Conservation (phyloP, 129 eudicot genomes). For the Tanacetum coccineum region DNA sequence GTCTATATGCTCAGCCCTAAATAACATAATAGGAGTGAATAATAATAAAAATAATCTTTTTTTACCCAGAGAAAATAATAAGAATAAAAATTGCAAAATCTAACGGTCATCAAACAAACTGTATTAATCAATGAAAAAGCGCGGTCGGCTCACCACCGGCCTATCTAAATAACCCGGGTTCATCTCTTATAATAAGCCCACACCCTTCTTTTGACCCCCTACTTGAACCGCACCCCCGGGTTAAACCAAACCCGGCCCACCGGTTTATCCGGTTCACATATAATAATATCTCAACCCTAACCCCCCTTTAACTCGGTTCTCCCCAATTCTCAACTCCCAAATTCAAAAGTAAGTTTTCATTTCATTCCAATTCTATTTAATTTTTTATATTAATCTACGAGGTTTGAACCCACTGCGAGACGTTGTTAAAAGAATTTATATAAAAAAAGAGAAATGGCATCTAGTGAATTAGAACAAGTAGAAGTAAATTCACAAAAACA, state of each 20-base stretch:
- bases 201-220: constrained; percentile 18
- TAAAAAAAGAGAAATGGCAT: constrained; percentile 40
- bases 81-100: no score
- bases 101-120: no score
- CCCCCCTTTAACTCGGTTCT: constrained; percentile 51
- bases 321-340: constrained; percentile 19
- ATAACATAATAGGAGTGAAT: no score
- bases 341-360: constrained; percentile 46
- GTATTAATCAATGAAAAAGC: no score
- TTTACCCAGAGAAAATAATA: no score
- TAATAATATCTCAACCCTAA: constrained; percentile 22
- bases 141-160: no score
- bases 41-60: no score
- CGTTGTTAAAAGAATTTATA: not conserved
- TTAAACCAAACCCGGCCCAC: constrained; percentile 48
- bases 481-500: constrained; percentile 84
- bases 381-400: not conserved
- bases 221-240: constrained; percentile 34
- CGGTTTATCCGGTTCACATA: constrained; percentile 71
- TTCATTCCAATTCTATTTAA: not conserved
- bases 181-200: constrained; percentile 19
- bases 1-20: no score
- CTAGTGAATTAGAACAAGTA: constrained; percentile 58
- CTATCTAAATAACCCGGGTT: constrained; percentile 11
- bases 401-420: no score